Conservation (phyloP, 768 basidiomycete species). For the Leccinum olivaceopallidum region DNA sequence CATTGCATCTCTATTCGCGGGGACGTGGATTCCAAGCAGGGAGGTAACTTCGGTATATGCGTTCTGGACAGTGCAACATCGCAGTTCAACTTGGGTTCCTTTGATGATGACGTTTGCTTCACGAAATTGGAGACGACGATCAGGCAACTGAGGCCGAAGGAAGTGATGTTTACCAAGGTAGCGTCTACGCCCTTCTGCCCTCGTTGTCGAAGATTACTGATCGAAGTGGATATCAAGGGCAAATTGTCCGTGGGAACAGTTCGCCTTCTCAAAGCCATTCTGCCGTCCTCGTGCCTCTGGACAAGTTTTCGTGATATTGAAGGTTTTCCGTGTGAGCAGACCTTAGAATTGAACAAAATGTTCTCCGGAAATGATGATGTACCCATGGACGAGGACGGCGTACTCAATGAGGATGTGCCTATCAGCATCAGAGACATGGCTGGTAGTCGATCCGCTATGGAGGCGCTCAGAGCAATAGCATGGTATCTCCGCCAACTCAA, state of each 20-base stretch:
- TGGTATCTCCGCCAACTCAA: slow-evolving; percentile 95
- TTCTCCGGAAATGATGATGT: slow-evolving; percentile 51
- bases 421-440: slow-evolving; percentile 74
- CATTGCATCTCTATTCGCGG: slow-evolving; percentile 93
- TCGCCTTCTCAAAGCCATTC: slow-evolving; percentile 76
- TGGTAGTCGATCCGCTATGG: slow-evolving; percentile 64
- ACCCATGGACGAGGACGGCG: slow-evolving; percentile 47
- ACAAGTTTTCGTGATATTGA: slow-evolving; percentile 82
- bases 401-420: slow-evolving; percentile 48
- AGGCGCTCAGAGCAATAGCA: slow-evolving; percentile 88
- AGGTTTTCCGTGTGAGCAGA: slow-evolving; percentile 75
- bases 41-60: slow-evolving; percentile 81
- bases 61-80: slow-evolving; percentile 94
- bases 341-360: slow-evolving; percentile 67
- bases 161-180: slow-evolving; percentile 89
- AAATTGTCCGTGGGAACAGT: slow-evolving; percentile 82
- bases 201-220: not conserved
- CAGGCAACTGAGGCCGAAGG: slow-evolving; percentile 88
- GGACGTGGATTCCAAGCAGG: slow-evolving; percentile 32
- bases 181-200: not conserved
- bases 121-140: slow-evolving; percentile 93
- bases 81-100: slow-evolving; percentile 87
- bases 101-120: slow-evolving; percentile 90
- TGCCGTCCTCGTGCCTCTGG: slow-evolving; percentile 86
- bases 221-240: slow-evolving; percentile 50